Base-by-base conservation (phyloP, 148 eudicot genomes). In the Euryodendron excelsum region DNA sequence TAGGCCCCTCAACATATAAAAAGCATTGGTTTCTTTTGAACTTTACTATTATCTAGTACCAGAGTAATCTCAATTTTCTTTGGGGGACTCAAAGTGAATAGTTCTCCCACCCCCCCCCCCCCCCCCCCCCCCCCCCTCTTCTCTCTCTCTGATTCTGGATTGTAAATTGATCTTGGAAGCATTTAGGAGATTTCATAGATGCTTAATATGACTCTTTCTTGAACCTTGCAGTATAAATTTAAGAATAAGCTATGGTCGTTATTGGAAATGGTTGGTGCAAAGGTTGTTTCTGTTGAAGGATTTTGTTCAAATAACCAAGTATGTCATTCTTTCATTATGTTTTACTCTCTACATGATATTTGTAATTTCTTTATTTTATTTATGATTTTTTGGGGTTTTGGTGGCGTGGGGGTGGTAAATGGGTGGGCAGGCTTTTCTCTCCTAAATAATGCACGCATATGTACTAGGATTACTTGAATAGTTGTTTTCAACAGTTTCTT, bases 191-290 rank as follows among this genome's bases (percentile, higher is more conserved):
- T 30, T 31, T 61, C 33, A 28, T 73, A 28, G 44, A 41, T 34
- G n/a, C 23, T 31, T 65, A 55, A 75, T 53, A 45, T 55, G 10
- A 50, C 56, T 36, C 56, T 39, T 55, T 73, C 23, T 56, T 50
- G n/a, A 11, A 47, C 72, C 41, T 78, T 83, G 77, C 93, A 96
- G 98, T 96, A 96, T 77, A 89, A 86, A 66, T 89, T 86, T 69
- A 81, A 82, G 84, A 86, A 87, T 56, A 89, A 84, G 87, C 80
- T 93, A 91, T 85, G 68, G 37, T 77, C 83, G 18, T 62, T 96
- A 76, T 78, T 96, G 86, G 96, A 89, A 76, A 82, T 85, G 34
- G 84, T 86, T 81, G 98, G 97, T 55, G 95, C 91, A 14, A 82
- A 87, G 83, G 92, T 83, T 80, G 81, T 84, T 69, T 77, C 83